These are phyloP conservation scores for Sporobolus alterniflorus DNA, from an alignment of 202 grass and related monocot species.

Conservation along the genomic window DNA sequence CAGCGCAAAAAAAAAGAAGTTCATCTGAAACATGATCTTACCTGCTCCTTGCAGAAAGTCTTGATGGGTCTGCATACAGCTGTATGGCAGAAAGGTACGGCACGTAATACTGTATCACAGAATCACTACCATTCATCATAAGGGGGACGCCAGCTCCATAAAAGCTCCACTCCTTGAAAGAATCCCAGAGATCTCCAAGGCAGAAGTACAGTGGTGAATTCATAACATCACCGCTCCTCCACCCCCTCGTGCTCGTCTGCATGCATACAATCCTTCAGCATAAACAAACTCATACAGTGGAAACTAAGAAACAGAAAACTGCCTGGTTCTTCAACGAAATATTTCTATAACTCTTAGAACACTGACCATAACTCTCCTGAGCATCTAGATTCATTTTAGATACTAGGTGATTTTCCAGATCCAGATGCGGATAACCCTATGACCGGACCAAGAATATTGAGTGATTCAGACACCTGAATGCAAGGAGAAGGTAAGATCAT, in stretches of 20 bases:
- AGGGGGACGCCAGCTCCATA: slow-evolving; percentile 90
- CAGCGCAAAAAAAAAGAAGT: background rate
- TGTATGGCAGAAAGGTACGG: slow-evolving; percentile 95
- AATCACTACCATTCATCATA: slow-evolving; percentile 73
- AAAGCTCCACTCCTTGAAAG: slow-evolving; percentile 92
- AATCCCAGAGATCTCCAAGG: slow-evolving; percentile 87
- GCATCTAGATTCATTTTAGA: background rate
- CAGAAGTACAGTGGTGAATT: slow-evolving; percentile 50
- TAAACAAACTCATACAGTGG: background rate
- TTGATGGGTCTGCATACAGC: slow-evolving; percentile 66
- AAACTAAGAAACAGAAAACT: background rate
- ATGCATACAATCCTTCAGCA: slow-evolving; percentile 24
- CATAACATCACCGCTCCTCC: slow-evolving; percentile 52
- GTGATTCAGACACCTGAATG: background rate
- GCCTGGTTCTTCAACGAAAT: background rate
- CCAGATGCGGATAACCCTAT: background rate
- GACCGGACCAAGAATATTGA: background rate
- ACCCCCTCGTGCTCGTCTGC: slow-evolving; percentile 59
- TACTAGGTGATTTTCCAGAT: background rate
- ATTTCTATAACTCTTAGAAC: background rate
- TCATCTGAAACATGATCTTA: slow-evolving; percentile 4
- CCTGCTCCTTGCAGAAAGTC: slow-evolving; percentile 31
- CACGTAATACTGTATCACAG: slow-evolving; percentile 91
- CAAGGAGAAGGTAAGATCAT: slow-evolving; percentile 26
- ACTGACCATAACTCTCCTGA: background rate